Base-by-base conservation (phyloP, 208 protist species). In the Wallacemonas rigidus region DNA sequence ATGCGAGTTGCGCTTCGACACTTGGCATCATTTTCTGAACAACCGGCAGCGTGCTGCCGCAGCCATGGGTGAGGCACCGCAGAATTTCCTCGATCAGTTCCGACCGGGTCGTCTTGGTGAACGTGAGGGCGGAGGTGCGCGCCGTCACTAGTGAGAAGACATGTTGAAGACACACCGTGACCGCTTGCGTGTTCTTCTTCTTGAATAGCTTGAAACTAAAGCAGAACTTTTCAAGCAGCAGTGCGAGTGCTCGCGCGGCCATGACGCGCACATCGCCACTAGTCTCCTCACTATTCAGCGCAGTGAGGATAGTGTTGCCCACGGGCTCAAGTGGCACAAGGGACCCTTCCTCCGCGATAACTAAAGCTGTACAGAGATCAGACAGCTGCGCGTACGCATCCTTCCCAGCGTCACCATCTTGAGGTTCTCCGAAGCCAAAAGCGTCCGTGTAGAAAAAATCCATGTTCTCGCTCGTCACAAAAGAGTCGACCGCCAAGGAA, bases 31-130 rank as follows among this genome's bases (percentile, higher is more conserved):
- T 63, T 4, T 56, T 62, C 12, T 69, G 60, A 35, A 93, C 48
- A 35, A 48, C 60, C 11, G 41, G 39, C 9, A 61, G 61, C 35
- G 64, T 40, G 58, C 54, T 79, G 15, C 81, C 75, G 47, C 78
- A 65, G 26, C 74, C 85, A 2, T 81, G 63, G 1, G 81, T 80
- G 75, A 93, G 81, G 69, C 91, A 95, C 61, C 86, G 81, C 35
- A 95, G 77, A 38, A 93, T 56, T 60, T 95, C 91, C 68, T 95
- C 88, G 51, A 81, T 85, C 40, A 95, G 72, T 63, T 95, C 91
- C 68, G 68, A 75, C 5, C 45, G 58, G 17, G 81, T 85, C 1
- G 81, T 87, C 57, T 89, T 77, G 14, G 72, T 69, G 57, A 87
- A 89, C 1, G n/a, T 11, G 36, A 83, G 62, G 15, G 54, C 78